phyloP scores from a whole-genome alignment of 441 rosid genomes.

The Euphorbia schlechtendalii region DNA sequence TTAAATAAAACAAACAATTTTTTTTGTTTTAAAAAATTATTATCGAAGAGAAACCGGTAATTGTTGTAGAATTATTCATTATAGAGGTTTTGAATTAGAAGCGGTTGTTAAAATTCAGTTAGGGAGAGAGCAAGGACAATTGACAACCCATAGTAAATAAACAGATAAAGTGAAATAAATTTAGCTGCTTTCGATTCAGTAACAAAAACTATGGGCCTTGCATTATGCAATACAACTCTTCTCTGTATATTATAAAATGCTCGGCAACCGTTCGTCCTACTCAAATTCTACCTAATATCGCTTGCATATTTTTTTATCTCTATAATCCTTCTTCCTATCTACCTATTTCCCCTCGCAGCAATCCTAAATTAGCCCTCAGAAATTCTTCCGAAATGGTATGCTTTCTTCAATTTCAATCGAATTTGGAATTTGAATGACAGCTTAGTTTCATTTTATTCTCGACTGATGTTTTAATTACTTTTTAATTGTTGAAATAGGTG shows the following conservation, averaged over 20 bases:
- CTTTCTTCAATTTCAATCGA: background rate
- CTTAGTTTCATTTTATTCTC: background rate
- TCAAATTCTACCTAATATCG: background rate
- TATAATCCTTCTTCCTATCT: background rate
- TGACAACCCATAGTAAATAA: background rate
- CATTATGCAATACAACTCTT: background rate
- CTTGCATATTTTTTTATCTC: background rate
- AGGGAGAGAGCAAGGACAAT: too few relatives aligned
- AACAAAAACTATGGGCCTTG: background rate
- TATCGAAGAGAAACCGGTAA: too few relatives aligned
- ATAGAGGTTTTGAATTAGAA: too few relatives aligned
- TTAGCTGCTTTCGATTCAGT: too few relatives aligned
- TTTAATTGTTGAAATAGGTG: constrained; percentile 25
- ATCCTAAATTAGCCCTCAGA: background rate
- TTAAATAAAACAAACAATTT: too few relatives aligned
- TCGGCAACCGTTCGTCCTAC: background rate
- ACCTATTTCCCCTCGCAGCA: background rate
- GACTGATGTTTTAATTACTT: background rate
- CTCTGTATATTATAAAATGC: background rate
- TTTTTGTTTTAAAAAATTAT: too few relatives aligned
- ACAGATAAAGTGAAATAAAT: background rate
- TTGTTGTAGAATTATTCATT: too few relatives aligned
- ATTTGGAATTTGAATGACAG: too few relatives aligned
- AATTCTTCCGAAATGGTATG: constrained; percentile 1
- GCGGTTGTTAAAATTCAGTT: background rate